Percentiles rank a stretch among this genome's conserved stretches.
Evolutionary conservation across 345 rosid genomes (phyloP).

Genomic region (Populus tremula): DNA sequence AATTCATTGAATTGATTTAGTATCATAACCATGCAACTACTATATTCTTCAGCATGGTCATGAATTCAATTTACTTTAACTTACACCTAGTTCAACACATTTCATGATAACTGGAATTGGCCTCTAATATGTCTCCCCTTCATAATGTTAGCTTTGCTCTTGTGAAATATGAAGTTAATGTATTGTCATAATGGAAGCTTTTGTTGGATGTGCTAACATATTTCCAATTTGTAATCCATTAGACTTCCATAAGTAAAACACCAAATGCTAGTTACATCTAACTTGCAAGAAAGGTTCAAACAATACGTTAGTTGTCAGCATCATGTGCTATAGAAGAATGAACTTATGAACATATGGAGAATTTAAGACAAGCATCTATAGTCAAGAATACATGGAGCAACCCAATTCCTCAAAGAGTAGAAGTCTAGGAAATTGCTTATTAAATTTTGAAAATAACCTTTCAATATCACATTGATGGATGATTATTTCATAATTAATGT

Average conservation of each 20-base stretch:
- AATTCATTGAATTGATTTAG: no score
- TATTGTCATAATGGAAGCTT: neutral
- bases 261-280: neutral
- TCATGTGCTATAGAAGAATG: neutral
- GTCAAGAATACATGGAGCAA: neutral
- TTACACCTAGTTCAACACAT: neutral
- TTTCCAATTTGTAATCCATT: neutral
- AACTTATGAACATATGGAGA: neutral
- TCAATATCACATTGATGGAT: neutral
- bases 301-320: neutral
- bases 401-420: neutral
- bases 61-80: neutral
- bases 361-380: neutral
- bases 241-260: neutral
- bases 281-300: neutral
- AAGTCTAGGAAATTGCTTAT: neutral
- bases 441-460: neutral
- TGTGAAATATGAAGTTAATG: neutral
- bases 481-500: neutral
- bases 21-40: neutral
- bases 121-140: neutral
- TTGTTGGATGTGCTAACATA: neutral
- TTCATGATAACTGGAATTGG: neutral
- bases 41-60: neutral
- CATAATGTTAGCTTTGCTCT: neutral